Conservation (phyloP, 148 eudicot species). For the Dianthus caryophyllus region DNA sequence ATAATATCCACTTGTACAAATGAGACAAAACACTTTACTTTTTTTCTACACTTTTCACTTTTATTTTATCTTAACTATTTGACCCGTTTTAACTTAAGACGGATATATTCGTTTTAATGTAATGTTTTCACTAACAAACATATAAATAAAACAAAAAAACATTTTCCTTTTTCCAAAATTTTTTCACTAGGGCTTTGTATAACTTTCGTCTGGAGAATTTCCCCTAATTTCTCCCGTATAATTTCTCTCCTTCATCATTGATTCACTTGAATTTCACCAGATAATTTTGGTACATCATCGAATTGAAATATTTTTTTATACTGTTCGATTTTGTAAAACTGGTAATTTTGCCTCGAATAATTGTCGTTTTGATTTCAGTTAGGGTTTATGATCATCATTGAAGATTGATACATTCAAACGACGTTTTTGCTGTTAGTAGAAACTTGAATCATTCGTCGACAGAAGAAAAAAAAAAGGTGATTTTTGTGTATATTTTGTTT, state of each 20-base stretch:
- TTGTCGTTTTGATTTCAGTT: slow-evolving; percentile 8
- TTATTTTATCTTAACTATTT: too few relatives aligned
- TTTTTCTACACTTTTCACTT: too few relatives aligned
- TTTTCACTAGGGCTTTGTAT: slow-evolving; percentile 26
- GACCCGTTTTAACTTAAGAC: too few relatives aligned
- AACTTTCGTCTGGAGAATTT: background rate
- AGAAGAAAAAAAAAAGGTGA: slow-evolving; percentile 7
- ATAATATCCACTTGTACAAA: too few relatives aligned
- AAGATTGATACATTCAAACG: slow-evolving; percentile 10
- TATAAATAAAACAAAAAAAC: too few relatives aligned
- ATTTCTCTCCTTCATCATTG: background rate
- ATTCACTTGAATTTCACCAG: background rate
- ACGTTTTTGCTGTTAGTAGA: background rate
- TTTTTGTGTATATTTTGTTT: background rate
- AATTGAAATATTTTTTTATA: slow-evolving; percentile 13
- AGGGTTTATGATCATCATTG: slow-evolving; percentile 22
- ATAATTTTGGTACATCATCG: background rate
- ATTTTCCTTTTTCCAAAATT: background rate
- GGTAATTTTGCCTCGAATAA: background rate
- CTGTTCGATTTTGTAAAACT: slow-evolving; percentile 8
- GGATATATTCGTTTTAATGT: too few relatives aligned
- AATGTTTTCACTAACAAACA: too few relatives aligned
- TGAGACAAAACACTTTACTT: too few relatives aligned
- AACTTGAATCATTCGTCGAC: background rate
- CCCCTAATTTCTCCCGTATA: background rate